Evolutionary conservation across 1,139 yeast genomes (phyloP).

Genomic region (Hemisphaericaspora lyxosophila): DNA sequence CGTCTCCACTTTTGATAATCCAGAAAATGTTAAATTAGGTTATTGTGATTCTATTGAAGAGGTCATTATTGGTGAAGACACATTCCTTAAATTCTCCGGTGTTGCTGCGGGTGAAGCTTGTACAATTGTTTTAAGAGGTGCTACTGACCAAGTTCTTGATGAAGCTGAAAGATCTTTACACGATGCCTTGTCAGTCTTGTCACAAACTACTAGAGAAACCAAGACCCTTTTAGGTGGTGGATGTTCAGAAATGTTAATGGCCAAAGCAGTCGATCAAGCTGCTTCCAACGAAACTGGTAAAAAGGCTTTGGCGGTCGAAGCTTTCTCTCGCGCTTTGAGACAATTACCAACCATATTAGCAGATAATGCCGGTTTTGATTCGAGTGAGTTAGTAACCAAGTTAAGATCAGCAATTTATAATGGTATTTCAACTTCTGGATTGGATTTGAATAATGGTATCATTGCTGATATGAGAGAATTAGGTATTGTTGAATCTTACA

Average conservation of each 20-base stretch:
- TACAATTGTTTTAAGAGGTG: constrained; percentile 93
- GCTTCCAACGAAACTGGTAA: constrained; percentile 95
- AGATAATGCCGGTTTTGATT: constrained; percentile 96
- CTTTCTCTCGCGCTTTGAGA: constrained; percentile 90
- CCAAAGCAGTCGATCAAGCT: constrained; percentile 92
- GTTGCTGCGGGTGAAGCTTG: constrained; percentile 97
- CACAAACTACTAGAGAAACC: constrained; percentile 95
- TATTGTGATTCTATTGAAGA: constrained; percentile 90
- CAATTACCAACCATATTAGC: constrained; percentile 94
- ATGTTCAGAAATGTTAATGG: constrained; percentile 97
- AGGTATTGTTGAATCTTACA: constrained; percentile 90
- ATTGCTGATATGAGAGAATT: constrained; percentile 93
- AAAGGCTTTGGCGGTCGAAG: constrained; percentile 90
- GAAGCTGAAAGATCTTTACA: constrained; percentile 98
- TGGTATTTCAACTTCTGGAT: constrained; percentile 89
- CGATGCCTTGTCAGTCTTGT: constrained; percentile 92
- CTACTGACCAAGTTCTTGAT: constrained; percentile 92
- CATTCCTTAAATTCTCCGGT: constrained; percentile 85
- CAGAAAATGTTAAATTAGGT: constrained; percentile 83
- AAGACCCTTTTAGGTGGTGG: constrained; percentile 97
- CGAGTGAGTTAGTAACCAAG: constrained; percentile 88
- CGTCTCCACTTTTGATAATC: constrained; percentile 92
- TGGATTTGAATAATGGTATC: constrained; percentile 78
- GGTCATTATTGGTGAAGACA: constrained; percentile 86
- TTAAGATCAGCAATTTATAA: constrained; percentile 89